Evolutionary conservation across 2,329 filamentous ascomycete species (phyloP).

Genomic region (Trichoderma lentiforme): DNA sequence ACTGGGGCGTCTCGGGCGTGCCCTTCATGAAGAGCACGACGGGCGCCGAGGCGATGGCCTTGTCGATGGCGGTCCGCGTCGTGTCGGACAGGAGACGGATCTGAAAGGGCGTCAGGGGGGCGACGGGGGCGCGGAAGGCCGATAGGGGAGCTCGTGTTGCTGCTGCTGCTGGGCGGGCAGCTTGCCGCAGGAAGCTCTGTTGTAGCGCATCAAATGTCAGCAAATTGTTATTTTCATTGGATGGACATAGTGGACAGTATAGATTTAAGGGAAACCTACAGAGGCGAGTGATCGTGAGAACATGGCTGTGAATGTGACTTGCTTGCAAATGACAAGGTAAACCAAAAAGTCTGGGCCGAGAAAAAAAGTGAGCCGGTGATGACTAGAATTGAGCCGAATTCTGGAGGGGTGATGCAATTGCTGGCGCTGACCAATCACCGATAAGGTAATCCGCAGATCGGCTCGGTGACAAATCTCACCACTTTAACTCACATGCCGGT

Average conservation of each 20-base stretch:
- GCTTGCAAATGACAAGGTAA: not conserved
- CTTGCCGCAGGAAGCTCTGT: slow-evolving; percentile 38
- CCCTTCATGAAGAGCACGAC: slow-evolving; percentile 99
- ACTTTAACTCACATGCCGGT: not conserved
- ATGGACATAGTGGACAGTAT: not conserved
- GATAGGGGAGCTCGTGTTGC: slow-evolving; percentile 22
- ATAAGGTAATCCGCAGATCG: not conserved
- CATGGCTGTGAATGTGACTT: slow-evolving; percentile 22
- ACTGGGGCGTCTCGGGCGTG: slow-evolving; percentile 91
- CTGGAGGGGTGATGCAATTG: slow-evolving; percentile 18
- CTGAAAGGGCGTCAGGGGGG: slow-evolving; percentile 36
- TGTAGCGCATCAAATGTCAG: not conserved
- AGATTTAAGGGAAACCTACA: slow-evolving; percentile 13
- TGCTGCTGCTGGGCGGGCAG: slow-evolving; percentile 33
- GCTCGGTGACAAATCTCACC: slow-evolving; percentile 12
- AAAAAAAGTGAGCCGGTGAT: not conserved
- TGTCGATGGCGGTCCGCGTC: slow-evolving; percentile 81
- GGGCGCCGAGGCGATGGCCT: slow-evolving; percentile 80
- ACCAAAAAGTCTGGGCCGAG: not conserved
- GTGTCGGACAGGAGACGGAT: slow-evolving; percentile 74
- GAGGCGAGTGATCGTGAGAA: slow-evolving; percentile 26
- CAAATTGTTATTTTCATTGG: not conserved
- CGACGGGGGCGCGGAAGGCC: slow-evolving; percentile 24
- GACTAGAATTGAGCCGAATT: not conserved
- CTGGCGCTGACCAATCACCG: slow-evolving; percentile 20